These are phyloP conservation scores for Cucumis variabilis DNA, from an alignment of 331 rosid species.

Conservation along the genomic window DNA sequence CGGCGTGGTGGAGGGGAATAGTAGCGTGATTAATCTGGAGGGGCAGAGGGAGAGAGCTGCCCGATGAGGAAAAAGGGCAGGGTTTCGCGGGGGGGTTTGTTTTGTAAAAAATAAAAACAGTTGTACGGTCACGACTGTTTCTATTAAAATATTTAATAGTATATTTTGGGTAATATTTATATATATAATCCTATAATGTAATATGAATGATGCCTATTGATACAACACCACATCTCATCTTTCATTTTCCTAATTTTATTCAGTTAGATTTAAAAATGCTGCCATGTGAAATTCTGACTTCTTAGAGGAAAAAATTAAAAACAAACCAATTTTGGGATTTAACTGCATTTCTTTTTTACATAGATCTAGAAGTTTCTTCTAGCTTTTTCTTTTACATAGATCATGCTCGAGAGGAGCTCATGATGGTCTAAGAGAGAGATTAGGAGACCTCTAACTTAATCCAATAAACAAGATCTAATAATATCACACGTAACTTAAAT, in stretches of 20 bases:
- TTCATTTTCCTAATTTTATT: neutral
- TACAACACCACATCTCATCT: too few relatives aligned
- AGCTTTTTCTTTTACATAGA: too few relatives aligned
- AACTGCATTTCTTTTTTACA: too few relatives aligned
- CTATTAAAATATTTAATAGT: neutral
- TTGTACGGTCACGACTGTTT: neutral
- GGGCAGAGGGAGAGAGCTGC: neutral
- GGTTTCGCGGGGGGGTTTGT: slow-evolving; percentile 19
- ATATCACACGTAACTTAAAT: too few relatives aligned
- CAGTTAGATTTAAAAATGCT: neutral
- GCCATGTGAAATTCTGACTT: neutral
- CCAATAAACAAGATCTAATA: too few relatives aligned
- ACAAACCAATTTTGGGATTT: too few relatives aligned
- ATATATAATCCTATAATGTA: neutral
- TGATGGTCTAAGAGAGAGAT: too few relatives aligned
- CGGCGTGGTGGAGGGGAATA: neutral
- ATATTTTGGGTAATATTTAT: neutral
- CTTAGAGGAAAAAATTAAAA: too few relatives aligned
- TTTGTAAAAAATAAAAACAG: neutral
- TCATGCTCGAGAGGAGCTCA: too few relatives aligned
- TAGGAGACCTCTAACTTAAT: too few relatives aligned
- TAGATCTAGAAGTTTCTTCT: too few relatives aligned
- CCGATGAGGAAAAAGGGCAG: slow-evolving; percentile 15
- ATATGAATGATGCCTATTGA: neutral
- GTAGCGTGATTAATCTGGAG: neutral